Evolutionary conservation across 441 rosid genomes (phyloP).

Genomic region (Arabidopsis lyrata): DNA sequence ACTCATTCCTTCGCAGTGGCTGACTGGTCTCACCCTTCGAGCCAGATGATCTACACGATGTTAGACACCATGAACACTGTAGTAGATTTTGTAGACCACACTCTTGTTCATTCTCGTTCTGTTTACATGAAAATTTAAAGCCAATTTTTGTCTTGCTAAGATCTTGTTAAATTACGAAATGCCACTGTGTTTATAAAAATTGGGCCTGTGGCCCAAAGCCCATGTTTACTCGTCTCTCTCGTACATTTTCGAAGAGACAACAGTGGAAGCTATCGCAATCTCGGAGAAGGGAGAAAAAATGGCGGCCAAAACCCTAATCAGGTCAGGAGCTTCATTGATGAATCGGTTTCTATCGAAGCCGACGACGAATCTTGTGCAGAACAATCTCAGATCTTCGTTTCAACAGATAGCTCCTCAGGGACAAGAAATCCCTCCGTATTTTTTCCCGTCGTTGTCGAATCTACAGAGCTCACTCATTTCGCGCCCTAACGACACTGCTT

Average conservation of each 20-base stretch:
- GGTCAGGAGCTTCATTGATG: constrained; percentile 69
- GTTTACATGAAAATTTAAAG: constrained; percentile 12
- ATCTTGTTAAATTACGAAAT: neutral
- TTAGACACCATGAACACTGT: constrained; percentile 38
- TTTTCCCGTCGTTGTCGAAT: constrained; percentile 70
- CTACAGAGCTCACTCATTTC: constrained; percentile 47
- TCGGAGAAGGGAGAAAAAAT: constrained; percentile 45
- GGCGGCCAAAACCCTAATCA: constrained; percentile 80
- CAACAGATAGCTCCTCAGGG: constrained; percentile 44
- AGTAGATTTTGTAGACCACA: constrained; percentile 28
- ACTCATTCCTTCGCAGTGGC: constrained; percentile 41
- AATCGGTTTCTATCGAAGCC: constrained; percentile 58
- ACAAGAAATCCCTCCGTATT: constrained; percentile 54
- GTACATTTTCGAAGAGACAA: constrained; percentile 13
- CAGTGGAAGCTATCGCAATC: constrained; percentile 8
- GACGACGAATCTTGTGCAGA: constrained; percentile 41
- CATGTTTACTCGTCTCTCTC: constrained; percentile 12
- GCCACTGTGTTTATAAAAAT: neutral
- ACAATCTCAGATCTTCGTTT: constrained; percentile 41
- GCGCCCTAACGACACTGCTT: constrained; percentile 48
- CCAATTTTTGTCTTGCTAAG: neutral
- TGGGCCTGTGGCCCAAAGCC: constrained; percentile 39
- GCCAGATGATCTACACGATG: constrained; percentile 35
- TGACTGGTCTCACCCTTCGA: constrained; percentile 43
- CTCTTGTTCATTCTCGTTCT: constrained; percentile 21